Evolutionary conservation across 108 stramenopile genomes (phyloP), one percentile per base, ranked within the genome.

Genomic region (Pseudonitzschia pungens): DNA sequence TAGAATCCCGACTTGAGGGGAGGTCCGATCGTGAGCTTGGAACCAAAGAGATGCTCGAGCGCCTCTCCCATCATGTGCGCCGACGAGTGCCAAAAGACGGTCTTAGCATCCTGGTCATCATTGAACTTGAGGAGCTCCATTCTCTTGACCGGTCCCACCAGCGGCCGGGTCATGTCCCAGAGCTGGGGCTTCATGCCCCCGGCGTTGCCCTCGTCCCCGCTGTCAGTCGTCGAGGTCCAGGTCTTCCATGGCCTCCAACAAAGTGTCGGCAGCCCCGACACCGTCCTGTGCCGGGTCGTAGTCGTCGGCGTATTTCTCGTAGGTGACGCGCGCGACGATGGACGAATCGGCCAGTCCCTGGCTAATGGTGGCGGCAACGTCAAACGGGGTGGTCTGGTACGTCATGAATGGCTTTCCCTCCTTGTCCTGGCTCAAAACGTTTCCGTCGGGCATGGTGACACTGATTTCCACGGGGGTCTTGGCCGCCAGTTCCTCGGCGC

Each of bases 1-100:
- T 98, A 99, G 78, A 99, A 99, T 43, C 99, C 99, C 28, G 90
- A 90, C 26, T 90, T 86, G 40, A 98, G 69, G 24, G 99, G 98
- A 32, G 99, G 99, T 22, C 99, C 98, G 69, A 98, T 94, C 54
- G 97, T 98, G 54, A 99, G 81, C 69, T 96, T 91, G 69, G 80
- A 82, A 15, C 98, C 98, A 81, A 89, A 98, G 75, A 92, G 72
- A 68, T 90, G 92, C 82, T 99, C 99, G 74, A 99, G 83, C 14
- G 97, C 96, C 77, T 96, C 95, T 40, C 99, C 99, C 78, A 99
- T 77, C 65, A 98, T 91, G 83, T 99, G 99, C 0, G 98, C 96
- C 18, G 95, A 94, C 2, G 97, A 98, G 74, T 99, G 99, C 99
- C 99, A 99, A 82, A 99, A 99, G 31, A 95, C 97, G 68, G 96